phyloP scores from a whole-genome alignment of 2,329 filamentous ascomycete genomes.

The Zymoseptoria crescenta region DNA sequence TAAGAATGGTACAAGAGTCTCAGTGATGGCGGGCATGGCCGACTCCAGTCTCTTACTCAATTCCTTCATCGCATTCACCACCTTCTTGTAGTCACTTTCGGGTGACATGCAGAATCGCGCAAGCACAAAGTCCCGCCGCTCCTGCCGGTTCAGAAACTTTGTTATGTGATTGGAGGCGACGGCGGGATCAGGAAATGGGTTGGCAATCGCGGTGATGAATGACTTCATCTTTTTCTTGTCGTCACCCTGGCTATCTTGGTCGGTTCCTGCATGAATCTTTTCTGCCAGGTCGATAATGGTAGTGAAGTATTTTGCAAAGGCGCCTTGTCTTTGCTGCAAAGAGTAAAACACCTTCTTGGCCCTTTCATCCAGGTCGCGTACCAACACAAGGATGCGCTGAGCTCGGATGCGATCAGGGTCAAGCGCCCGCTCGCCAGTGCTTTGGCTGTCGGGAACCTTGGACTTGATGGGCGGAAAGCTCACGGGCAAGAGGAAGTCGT shows the following conservation, averaged over 20 bases:
- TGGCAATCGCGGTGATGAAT: slow-evolving; percentile 64
- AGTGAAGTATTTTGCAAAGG: slow-evolving; percentile 64
- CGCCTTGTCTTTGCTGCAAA: slow-evolving; percentile 69
- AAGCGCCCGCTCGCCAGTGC: slow-evolving; percentile 35
- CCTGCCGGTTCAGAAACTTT: slow-evolving; percentile 85
- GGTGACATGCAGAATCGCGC: slow-evolving; percentile 77
- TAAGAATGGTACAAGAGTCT: slow-evolving; percentile 73
- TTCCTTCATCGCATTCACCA: slow-evolving; percentile 84
- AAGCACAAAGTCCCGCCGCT: slow-evolving; percentile 82
- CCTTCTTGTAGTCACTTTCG: slow-evolving; percentile 85
- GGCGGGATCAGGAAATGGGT: slow-evolving; percentile 66
- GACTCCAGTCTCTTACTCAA: slow-evolving; percentile 60
- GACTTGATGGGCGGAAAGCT: slow-evolving; percentile 66
- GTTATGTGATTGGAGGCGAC: slow-evolving; percentile 70
- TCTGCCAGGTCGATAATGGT: slow-evolving; percentile 80
- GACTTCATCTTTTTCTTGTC: slow-evolving; percentile 56
- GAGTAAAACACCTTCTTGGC: slow-evolving; percentile 85
- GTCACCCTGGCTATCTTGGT: slow-evolving; percentile 60
- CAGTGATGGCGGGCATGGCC: slow-evolving; percentile 54
- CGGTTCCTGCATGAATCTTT: slow-evolving; percentile 78
- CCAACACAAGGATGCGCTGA: slow-evolving; percentile 73
- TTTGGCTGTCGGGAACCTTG: slow-evolving; percentile 43
- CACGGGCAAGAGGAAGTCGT: slow-evolving; percentile 83
- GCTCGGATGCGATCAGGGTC: slow-evolving; percentile 72
- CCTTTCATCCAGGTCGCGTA: slow-evolving; percentile 67